Evolutionary conservation across 148 eudicot genomes (phyloP), one percentile per base, ranked within the genome.

Genomic region (Linanthus parryae): DNA sequence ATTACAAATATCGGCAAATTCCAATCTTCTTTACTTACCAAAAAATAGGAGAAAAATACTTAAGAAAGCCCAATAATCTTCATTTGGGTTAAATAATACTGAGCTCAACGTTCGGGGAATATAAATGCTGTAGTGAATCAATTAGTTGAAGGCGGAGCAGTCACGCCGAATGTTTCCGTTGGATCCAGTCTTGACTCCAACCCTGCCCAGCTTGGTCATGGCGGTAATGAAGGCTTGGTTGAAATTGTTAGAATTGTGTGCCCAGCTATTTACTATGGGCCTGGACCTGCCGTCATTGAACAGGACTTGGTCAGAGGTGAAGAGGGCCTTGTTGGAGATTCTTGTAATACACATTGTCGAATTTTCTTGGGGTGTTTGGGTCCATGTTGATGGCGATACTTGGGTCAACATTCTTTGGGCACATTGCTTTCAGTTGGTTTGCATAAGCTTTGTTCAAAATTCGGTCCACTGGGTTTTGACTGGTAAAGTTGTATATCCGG

Each of bases 371-470:
- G 4, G 81, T 76, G 23, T 22, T 39, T 12, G 85, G 78, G 57
- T 85, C 94, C 76, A 85, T 70, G 40, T 69, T 62, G 43, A 81
- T 56, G 2, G 85, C 94, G 13, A 85, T 62, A 8, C 74, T 69
- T 0, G 85, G 83, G 65, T 85, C 88, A 55, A 85, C 88, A 10
- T 52, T 58, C 33, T 7, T 56, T 0, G 94, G 94, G 66, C 94
- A 85, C 81, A 65, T 57, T 2, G 21, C 44, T 55, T 64, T 56
- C 48, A 85, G 15, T 16, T 85, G 82, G 33, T 36, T 16, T 1
- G 75, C 94, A 10, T 75, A 85, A 3, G 42, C 22, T 20, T 31
- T 19, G 66, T 81, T 54, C 13, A 85, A 63, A 24, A 77, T 82
- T 26, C 88, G 94, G 68, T 85, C 94, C 18, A 76, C 58, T 14